phyloP scores from a whole-genome alignment of 768 basidiomycete genomes.

The Tricholoma bakamatsutake region DNA sequence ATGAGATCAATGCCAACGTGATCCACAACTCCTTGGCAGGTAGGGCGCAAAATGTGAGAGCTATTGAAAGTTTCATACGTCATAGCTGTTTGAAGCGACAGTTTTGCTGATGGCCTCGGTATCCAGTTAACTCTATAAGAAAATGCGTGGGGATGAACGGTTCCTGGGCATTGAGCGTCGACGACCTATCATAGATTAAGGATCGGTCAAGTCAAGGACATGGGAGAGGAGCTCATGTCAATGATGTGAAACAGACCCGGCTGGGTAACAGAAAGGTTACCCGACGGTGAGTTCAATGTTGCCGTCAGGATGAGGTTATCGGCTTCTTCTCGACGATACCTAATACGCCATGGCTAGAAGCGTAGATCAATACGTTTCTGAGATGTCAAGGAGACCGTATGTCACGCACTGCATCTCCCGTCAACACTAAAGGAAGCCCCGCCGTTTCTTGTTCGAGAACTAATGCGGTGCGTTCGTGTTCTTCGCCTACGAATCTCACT shows the following conservation, averaged over 20 bases:
- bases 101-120: conserved; percentile 66
- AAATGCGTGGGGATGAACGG: conserved; percentile 50
- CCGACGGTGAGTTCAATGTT: conserved; percentile 57
- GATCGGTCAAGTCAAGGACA: neutral
- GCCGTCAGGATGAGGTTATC: conserved; percentile 30
- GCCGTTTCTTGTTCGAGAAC: conserved; percentile 72
- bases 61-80: conserved; percentile 59
- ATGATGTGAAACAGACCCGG: conserved; percentile 71
- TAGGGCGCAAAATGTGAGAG: conserved; percentile 66
- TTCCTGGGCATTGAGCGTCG: conserved; percentile 84
- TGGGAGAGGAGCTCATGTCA: conserved; percentile 38
- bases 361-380: neutral
- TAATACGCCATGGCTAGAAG: conserved; percentile 79
- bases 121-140: conserved; percentile 75
- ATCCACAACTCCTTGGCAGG: conserved; percentile 75
- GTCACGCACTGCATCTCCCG: conserved; percentile 76
- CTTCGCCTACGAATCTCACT: conserved; percentile 74
- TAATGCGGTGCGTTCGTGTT: conserved; percentile 47
- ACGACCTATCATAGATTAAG: conserved; percentile 45
- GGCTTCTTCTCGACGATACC: conserved; percentile 54
- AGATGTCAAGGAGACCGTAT: neutral
- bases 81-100: conserved; percentile 54
- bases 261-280: conserved; percentile 57
- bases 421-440: conserved; percentile 74
- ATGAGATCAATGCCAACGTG: conserved; percentile 80